Percentiles rank a stretch among this genome's conserved stretches.
Evolutionary conservation across 2,329 filamentous ascomycete species (phyloP).

Genomic region (Helotiales sp.): DNA sequence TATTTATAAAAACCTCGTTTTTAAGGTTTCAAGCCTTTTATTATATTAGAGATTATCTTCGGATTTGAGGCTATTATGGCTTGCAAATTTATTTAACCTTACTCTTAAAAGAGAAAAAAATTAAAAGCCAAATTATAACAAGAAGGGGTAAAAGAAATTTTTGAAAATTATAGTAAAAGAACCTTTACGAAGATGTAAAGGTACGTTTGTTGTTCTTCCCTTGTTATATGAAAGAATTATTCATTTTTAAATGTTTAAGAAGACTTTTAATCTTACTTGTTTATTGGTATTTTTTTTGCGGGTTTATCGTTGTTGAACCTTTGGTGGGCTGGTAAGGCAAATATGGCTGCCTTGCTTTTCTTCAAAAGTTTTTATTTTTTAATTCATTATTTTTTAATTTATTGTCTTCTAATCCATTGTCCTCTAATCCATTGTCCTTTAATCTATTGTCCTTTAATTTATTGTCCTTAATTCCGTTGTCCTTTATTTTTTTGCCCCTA

Average conservation of each 20-base stretch:
- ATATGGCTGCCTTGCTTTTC: too few relatives aligned
- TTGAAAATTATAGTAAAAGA: too few relatives aligned
- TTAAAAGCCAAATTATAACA: neutral
- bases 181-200: neutral
- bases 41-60: neutral
- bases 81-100: neutral
- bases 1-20: neutral
- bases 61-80: neutral
- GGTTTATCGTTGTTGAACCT: neutral
- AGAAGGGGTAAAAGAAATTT: neutral
- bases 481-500: too few relatives aligned
- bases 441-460: too few relatives aligned
- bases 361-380: too few relatives aligned
- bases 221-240: neutral
- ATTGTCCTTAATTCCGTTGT: too few relatives aligned
- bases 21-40: neutral
- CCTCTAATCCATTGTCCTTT: too few relatives aligned
- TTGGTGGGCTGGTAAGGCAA: neutral
- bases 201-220: neutral
- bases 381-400: too few relatives aligned
- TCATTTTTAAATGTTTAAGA: neutral
- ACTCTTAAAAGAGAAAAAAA: neutral
- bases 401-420: too few relatives aligned
- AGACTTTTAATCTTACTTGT: neutral
- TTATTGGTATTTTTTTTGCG: neutral